Evolutionary conservation across 2,329 filamentous ascomycete genomes (phyloP).

Genomic region (Coleophoma cylindrospora): DNA sequence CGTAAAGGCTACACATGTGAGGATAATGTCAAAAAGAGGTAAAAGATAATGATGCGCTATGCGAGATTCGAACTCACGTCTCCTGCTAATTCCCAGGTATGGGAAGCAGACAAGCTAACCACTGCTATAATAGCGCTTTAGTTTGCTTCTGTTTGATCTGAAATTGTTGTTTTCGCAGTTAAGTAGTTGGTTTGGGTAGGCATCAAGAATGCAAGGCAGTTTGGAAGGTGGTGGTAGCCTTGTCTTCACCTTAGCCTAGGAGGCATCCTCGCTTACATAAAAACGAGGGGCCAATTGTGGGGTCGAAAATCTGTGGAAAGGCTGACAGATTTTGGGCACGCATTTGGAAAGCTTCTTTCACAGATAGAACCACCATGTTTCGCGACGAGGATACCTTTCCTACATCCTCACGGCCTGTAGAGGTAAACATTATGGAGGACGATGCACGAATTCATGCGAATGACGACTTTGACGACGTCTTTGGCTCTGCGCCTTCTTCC

Average conservation of each 20-base stretch:
- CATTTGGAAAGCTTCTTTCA: not conserved
- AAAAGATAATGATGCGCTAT: conserved; percentile 2
- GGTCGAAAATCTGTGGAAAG: too few species aligned
- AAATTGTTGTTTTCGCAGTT: not conserved
- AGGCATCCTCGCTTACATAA: too few species aligned
- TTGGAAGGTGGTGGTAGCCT: too few species aligned
- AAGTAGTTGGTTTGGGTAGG: not conserved
- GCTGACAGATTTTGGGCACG: too few species aligned
- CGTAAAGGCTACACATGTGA: too few species aligned
- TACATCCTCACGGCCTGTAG: not conserved
- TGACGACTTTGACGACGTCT: conserved; percentile 26
- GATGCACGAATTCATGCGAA: conserved; percentile 7
- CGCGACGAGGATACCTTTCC: conserved; percentile 13
- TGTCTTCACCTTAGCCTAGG: too few species aligned
- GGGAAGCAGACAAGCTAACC: conserved; percentile 21
- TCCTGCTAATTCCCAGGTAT: conserved; percentile 9
- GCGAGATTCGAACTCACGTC: conserved; percentile 16
- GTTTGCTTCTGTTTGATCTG: not conserved
- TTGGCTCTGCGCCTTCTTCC: conserved; percentile 25
- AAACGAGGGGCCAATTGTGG: too few species aligned
- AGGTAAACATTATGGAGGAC: not conserved
- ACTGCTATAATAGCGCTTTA: conserved; percentile 14
- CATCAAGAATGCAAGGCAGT: not conserved
- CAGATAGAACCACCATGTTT: conserved; percentile 5
- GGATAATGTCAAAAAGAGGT: too few species aligned